Conservation (phyloP, 805 yeast genomes). For the Starmerella asiatica region DNA sequence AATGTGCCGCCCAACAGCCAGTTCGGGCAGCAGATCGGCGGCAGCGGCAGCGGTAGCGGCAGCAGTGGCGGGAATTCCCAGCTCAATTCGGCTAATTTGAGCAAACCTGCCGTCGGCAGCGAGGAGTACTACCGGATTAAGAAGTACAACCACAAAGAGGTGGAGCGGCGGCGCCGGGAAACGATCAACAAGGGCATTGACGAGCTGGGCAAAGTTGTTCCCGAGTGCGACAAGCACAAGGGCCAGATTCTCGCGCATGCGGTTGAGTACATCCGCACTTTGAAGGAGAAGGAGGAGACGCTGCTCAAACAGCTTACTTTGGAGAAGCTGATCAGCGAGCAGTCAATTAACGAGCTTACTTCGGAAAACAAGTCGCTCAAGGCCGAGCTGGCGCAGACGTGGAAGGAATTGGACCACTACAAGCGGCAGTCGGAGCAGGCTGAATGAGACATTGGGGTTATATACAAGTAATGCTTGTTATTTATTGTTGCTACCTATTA, state of each 20-base stretch:
- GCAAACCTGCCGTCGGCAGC: conserved; percentile 55
- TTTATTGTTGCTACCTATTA: no score
- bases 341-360: conserved; percentile 72
- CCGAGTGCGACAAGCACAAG: conserved; percentile 42
- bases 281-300: conserved; percentile 79
- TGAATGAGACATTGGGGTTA: no score
- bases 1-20: neutral
- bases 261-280: conserved; percentile 75
- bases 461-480: no score
- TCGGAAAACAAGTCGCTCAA: conserved; percentile 79
- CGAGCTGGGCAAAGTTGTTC: conserved; percentile 36
- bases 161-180: conserved; percentile 25
- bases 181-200: conserved; percentile 29
- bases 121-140: conserved; percentile 76
- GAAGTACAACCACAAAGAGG: conserved; percentile 64
- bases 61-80: neutral
- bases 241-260: conserved; percentile 80
- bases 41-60: no score
- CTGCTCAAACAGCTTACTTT: conserved; percentile 90
- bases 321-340: conserved; percentile 84
- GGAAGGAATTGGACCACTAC: conserved; percentile 80
- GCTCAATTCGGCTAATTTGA: neutral
- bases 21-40: neutral
- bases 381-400: conserved; percentile 77
- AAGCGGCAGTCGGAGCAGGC: conserved; percentile 29